These are phyloP conservation scores for Geranium incanum DNA, from an alignment of 441 rosid species.

Conservation along the genomic window DNA sequence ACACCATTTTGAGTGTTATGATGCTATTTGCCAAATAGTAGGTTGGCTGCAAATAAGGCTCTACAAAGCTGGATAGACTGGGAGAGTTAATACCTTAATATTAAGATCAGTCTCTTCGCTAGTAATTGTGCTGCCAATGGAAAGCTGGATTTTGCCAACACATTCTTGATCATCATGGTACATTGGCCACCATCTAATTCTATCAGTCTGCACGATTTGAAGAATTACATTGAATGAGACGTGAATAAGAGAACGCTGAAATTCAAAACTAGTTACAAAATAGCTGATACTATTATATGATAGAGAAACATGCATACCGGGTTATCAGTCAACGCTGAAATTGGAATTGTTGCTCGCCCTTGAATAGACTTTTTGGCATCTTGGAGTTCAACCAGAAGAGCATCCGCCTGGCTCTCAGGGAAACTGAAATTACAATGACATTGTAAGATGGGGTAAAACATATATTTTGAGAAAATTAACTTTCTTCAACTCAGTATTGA, in stretches of 20 bases:
- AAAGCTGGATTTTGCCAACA: slow-evolving; percentile 93
- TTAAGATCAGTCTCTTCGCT: slow-evolving; percentile 52
- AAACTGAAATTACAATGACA: slow-evolving; percentile 42
- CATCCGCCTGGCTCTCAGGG: slow-evolving; percentile 81
- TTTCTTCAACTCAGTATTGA: neutral
- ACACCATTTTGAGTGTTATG: neutral
- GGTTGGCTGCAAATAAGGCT: slow-evolving; percentile 6
- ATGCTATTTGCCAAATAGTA: neutral
- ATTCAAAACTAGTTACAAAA: slow-evolving; percentile 9
- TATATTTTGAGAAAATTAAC: neutral
- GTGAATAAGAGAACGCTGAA: neutral
- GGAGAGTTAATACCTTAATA: slow-evolving; percentile 52
- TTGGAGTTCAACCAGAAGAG: slow-evolving; percentile 74
- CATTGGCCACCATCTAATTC: slow-evolving; percentile 81
- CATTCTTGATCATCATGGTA: slow-evolving; percentile 88
- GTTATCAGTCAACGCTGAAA: slow-evolving; percentile 63
- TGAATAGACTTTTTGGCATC: slow-evolving; percentile 61
- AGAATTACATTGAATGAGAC: slow-evolving; percentile 8
- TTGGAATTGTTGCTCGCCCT: slow-evolving; percentile 63
- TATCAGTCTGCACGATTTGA: slow-evolving; percentile 53
- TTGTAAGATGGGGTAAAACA: slow-evolving; percentile 18
- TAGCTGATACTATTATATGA: slow-evolving; percentile 16
- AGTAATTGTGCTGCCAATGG: slow-evolving; percentile 55
- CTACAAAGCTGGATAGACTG: neutral
- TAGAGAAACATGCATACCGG: slow-evolving; percentile 42